Evolutionary conservation across 139 green algal genomes (phyloP), one percentile per base, ranked within the genome.

Genomic region (Chlorella sp.): DNA sequence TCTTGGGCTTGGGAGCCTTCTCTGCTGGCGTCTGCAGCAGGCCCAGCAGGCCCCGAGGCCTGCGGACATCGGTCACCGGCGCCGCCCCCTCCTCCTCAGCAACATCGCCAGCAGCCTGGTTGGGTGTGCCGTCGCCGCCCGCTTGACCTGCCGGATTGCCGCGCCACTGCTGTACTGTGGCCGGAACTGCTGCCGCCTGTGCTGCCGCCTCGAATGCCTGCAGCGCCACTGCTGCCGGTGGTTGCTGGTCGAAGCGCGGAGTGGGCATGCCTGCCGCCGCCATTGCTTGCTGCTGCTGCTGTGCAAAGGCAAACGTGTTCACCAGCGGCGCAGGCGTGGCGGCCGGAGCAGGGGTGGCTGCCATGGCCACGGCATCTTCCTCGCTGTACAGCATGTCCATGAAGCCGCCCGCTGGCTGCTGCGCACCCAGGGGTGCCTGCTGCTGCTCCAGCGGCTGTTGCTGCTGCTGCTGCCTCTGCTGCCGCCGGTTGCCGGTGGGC

Each of bases 21-120:
- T 60, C 70, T 4, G 70, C 70, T 12, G 70, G 70, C 39, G 70
- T 78, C 70, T 60, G 70, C 70, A 78, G 70, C 70, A 78, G 70
- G 13, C 70, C 39, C 70, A 78, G 39, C 70, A 78, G 70, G 70
- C 70, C 70, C 0, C 70, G 70, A 0, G 70, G 70, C 70, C 60
- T 78, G 39, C 70, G 70, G 17, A 16, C 25, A 15, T 78, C 70
- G 28, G 70, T 55, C 38, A 44, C 23, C 6, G 70, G 41, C 21
- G 70, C 9, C 39, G 26, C 26, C 39, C 39, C 38, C 23, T 34
- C 13, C 38, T 57, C 23, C 21, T 0, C 38, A 6, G 44, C 36
- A 38, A 15, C 39, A 25, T 17, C 30, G 30, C 30, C 65, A 15
- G 65, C 65, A 72, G 30, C 30, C 12, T 26, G 65, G 65, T 34